Evolutionary conservation across 1,139 yeast genomes (phyloP).

Genomic region (Nakaseomyces uthaithaninus): DNA sequence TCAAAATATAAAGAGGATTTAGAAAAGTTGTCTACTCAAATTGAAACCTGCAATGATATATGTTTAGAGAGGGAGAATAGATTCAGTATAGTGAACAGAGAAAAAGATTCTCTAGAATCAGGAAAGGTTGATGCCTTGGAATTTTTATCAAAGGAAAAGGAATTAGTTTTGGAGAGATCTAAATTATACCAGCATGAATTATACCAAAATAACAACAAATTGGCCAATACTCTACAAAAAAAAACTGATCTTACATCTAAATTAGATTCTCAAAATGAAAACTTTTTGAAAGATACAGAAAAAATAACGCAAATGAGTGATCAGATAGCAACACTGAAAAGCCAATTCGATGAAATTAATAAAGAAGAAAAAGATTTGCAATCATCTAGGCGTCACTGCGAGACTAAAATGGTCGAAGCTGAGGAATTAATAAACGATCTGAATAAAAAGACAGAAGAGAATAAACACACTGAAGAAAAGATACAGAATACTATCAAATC

Average conservation of each 20-base stretch:
- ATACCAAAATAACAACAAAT: slow-evolving; percentile 35
- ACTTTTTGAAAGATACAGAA: slow-evolving; percentile 33
- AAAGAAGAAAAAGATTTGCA: slow-evolving; percentile 36
- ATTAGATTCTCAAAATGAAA: slow-evolving; percentile 39
- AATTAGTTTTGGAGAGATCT: slow-evolving; percentile 46
- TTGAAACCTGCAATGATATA: slow-evolving; percentile 65
- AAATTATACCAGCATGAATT: slow-evolving; percentile 50
- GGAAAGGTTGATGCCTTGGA: slow-evolving; percentile 63
- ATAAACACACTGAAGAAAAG: slow-evolving; percentile 49
- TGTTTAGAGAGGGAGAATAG: slow-evolving; percentile 78
- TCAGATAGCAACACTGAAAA: slow-evolving; percentile 11
- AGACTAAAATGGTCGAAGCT: slow-evolving; percentile 50
- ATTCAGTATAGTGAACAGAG: slow-evolving; percentile 71
- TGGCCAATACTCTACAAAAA: slow-evolving; percentile 36
- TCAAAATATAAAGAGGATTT: slow-evolving; percentile 71
- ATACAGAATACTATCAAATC: slow-evolving; percentile 34
- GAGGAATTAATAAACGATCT: slow-evolving; percentile 71
- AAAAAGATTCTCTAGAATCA: slow-evolving; percentile 59
- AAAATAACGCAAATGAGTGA: slow-evolving; percentile 31
- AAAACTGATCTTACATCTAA: slow-evolving; percentile 37
- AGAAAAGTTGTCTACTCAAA: slow-evolving; percentile 51
- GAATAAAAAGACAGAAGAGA: slow-evolving; percentile 38
- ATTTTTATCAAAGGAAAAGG: slow-evolving; percentile 59
- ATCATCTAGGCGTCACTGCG: slow-evolving; percentile 17
- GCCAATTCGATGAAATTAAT: slow-evolving; percentile 34